phyloP scores from a whole-genome alignment of 352 stramenopile genomes.

The Pythium brachiatum region DNA sequence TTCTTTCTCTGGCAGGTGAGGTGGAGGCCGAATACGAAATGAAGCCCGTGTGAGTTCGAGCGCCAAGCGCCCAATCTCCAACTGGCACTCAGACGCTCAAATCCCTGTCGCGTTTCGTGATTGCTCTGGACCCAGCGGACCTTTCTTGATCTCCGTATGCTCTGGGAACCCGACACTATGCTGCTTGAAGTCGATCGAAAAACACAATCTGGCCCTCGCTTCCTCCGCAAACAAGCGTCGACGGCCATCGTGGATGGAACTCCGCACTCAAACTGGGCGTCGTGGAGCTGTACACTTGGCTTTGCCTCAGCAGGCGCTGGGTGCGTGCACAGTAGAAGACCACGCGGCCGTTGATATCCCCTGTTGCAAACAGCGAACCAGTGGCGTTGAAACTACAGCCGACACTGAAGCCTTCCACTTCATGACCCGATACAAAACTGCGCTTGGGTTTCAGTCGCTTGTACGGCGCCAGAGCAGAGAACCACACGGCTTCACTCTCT shows the following conservation, averaged over 20 bases:
- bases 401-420: slow-evolving; percentile 42
- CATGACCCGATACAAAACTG: slow-evolving; percentile 29
- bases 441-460: slow-evolving; percentile 34
- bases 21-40: too few species aligned
- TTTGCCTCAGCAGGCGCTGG: slow-evolving; percentile 21
- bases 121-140: too few species aligned
- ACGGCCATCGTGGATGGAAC: slow-evolving; percentile 19
- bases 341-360: slow-evolving; percentile 41
- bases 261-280: slow-evolving; percentile 7
- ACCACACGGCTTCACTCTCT: slow-evolving; percentile 37
- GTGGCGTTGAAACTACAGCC: slow-evolving; percentile 55
- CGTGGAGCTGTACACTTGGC: neutral
- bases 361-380: slow-evolving; percentile 41
- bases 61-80: too few species aligned
- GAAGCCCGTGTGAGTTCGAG: too few species aligned
- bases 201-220: slow-evolving; percentile 11
- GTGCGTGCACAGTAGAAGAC: slow-evolving; percentile 39
- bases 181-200: neutral
- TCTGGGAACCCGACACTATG: too few species aligned
- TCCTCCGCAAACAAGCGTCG: slow-evolving; percentile 5
- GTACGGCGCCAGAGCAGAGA: slow-evolving; percentile 42
- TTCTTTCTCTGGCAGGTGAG: neutral
- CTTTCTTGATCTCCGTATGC: too few species aligned
- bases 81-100: too few species aligned
- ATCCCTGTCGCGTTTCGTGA: too few species aligned